Evolutionary conservation across 352 stramenopile species (phyloP), one percentile per base, ranked within the genome.

Genomic region (Phytophthora meadii): DNA sequence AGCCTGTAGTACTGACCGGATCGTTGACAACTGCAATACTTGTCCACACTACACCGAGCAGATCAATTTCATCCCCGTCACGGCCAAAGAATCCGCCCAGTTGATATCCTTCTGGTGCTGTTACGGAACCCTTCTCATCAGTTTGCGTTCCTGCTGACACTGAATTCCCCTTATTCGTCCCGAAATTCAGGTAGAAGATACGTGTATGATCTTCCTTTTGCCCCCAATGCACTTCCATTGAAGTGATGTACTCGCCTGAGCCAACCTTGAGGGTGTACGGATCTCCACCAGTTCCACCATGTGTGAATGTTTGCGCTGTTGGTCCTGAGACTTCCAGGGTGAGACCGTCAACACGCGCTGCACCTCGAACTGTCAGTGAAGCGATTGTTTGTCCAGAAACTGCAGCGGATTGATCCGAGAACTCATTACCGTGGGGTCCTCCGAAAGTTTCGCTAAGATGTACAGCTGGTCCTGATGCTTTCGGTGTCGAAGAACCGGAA

Each of bases 81-180:
- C 63, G 63, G 25, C 63, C 63, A 51, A 71, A 71, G 27, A 71
- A 67, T 5, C 63, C 56, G 3, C 63, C 63, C 4, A 71, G 27
- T 17, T 71, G 56, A 42, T 67, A 71, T 3, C 63, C 63, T 6
- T 55, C 49, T 0, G 63, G 63, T n/a, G 63, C 63, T 28, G 40
- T 61, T n/a, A 61, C 50, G 0, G 56, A 53, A 0, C 55, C 56
- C 24, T 48, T 66, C 32, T 71, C 37, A 14, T 71, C 55, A 1
- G 63, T 71, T 22, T 61, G 32, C 2, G 63, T 66, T 28, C 63
- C 63, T 25, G 40, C 55, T 10, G 55, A 57, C 5, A 71, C 34
- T 1, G 49, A 48, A 34, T 71, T 71, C 12, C 63, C 63, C 5
- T 41, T 50, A 41, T 45, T 71, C 7, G 63, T 71, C 12, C 41